Evolutionary conservation across 192 early-diverging fungal genomes (phyloP), one percentile per base, ranked within the genome.

Genomic region (Rhizophagus clarus): DNA sequence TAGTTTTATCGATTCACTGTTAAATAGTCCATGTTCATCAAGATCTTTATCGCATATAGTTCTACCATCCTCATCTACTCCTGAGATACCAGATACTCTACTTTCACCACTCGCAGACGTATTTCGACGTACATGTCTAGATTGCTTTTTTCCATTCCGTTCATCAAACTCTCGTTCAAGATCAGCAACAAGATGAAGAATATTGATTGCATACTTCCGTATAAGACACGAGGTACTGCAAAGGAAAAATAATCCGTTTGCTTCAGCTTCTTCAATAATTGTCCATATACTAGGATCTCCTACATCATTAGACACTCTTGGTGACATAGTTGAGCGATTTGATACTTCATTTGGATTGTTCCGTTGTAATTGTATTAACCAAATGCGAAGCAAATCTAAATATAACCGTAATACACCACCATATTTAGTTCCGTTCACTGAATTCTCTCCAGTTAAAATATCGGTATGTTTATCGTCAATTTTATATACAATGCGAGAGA

Each of bases 211-310:
- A 20, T 85, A 83, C 26, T 87, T 81, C 34, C 95, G 90, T 26
- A 94, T 88, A 1, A 79, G 60, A 40, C 89, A 83, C 9, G 84
- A 84, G 24, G 84, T 86, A 31, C 87, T 91, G 68, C 89, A 93
- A 37, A 97, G 81, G 69, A 91, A 94, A 9, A 94, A 80, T 24
- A 97, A 79, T 0, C 95, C 96, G 32, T 89, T 88, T 12, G 87
- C 87, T 82, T 97, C 96, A 12, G 93, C 90, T 61, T 92, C 92
- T 69, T 92, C 90, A 20, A 97, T 83, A 29, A 76, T 80, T 22
- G 80, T 83, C 12, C 81, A 84, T 31, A 82, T 72, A 47, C 66
- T 68, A 26, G 83, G 81, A 42, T 82, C 79, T 15, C 83, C 74
- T 0, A 83, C 9, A 2, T 83, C 76, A 5, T 63, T 56, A 4